phyloP scores from a whole-genome alignment of 164 flowering plant species.

The Taxillus chinensis region DNA sequence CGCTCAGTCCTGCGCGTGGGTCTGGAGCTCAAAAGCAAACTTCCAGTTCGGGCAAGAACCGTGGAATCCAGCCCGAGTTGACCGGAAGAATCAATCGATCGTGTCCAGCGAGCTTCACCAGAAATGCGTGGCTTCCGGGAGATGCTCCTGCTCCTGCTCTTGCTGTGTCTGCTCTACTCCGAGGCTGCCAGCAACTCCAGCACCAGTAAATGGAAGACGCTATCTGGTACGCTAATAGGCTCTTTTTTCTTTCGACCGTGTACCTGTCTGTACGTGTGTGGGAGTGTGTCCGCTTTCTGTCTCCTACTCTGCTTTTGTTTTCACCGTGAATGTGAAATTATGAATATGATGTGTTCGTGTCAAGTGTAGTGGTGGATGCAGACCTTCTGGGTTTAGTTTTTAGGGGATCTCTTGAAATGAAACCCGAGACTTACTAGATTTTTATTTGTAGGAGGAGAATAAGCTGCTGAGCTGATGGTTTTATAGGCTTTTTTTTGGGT shows the following conservation, averaged over 20 bases:
- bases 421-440: too few species aligned
- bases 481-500: too few species aligned
- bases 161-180: constrained; percentile 10
- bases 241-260: neutral
- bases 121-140: constrained; percentile 31
- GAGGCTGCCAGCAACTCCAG: constrained; percentile 16
- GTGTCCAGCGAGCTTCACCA: constrained; percentile 15
- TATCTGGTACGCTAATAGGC: constrained; percentile 23
- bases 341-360: constrained; percentile 2
- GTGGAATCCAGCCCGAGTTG: neutral
- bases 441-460: too few species aligned
- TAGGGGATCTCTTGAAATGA: too few species aligned
- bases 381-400: too few species aligned
- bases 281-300: constrained; percentile 3
- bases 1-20: neutral
- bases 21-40: neutral
- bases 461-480: too few species aligned
- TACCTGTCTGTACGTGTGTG: neutral
- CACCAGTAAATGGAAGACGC: constrained; percentile 36
- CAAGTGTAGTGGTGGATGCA: too few species aligned
- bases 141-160: constrained; percentile 9
- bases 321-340: constrained; percentile 30
- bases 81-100: neutral
- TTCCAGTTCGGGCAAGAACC: too few species aligned
- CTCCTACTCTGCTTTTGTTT: constrained; percentile 50